Percentiles rank a stretch among this genome's conserved stretches.
phyloP scores from a whole-genome alignment of 345 rosid genomes.

The Eucalyptus globulus region DNA sequence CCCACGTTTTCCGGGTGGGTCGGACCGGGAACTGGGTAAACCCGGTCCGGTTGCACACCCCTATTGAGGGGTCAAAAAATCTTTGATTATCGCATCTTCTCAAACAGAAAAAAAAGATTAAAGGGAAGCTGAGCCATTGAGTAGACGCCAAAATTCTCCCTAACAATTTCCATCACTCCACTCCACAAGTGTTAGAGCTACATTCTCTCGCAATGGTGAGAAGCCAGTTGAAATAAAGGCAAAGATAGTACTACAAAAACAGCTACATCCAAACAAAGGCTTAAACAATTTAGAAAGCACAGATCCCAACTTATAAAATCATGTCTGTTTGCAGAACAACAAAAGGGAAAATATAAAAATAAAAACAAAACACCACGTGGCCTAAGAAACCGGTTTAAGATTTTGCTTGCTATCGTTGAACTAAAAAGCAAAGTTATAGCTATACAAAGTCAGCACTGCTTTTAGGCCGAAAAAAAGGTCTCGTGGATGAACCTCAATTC shows the following conservation, averaged over 20 bases:
- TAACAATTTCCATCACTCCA: background rate
- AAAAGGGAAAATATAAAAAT: background rate
- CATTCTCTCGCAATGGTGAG: background rate
- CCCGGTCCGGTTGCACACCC: too few relatives aligned
- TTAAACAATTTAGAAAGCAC: background rate
- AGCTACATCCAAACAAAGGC: background rate
- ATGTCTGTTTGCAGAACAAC: background rate
- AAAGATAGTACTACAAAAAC: background rate
- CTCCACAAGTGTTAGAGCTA: background rate
- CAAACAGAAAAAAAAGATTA: background rate
- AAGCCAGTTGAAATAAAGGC: background rate
- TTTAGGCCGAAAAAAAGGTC: background rate
- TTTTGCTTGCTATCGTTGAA: background rate
- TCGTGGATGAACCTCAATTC: background rate
- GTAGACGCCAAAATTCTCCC: background rate
- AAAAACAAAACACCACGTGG: background rate
- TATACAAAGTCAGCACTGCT: background rate
- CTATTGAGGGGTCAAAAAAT: background rate
- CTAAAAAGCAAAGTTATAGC: background rate
- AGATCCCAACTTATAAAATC: background rate
- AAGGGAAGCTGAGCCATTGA: background rate
- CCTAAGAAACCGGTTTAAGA: background rate
- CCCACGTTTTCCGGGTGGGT: too few relatives aligned
- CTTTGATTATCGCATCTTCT: background rate
- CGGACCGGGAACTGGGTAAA: too few relatives aligned